A percentile compares a stretch with the other conserved stretches of the same genome.
These are phyloP conservation scores for Sicyos edulis DNA, from an alignment of 306 rosid genomes.

Conservation along the genomic window DNA sequence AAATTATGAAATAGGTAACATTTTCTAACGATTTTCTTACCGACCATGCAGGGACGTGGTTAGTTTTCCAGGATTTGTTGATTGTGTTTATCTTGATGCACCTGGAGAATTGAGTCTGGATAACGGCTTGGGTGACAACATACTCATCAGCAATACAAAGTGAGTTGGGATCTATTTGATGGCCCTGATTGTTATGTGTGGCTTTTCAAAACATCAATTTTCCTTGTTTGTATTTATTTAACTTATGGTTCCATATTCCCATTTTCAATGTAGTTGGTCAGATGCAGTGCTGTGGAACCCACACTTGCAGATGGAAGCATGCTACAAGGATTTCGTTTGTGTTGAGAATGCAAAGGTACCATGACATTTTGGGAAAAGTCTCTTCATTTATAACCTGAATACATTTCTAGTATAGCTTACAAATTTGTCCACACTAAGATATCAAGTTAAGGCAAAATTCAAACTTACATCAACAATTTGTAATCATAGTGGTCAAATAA, in stretches of 20 bases:
- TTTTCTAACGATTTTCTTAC: conserved; percentile 15
- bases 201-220: neutral
- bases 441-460: neutral
- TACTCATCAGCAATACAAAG: conserved; percentile 74
- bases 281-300: conserved; percentile 98
- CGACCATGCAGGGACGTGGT: conserved; percentile 57
- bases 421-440: neutral
- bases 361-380: conserved; percentile 13
- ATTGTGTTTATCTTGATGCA: conserved; percentile 67
- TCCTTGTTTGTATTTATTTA: neutral
- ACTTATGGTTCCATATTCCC: conserved; percentile 20
- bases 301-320: conserved; percentile 76
- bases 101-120: conserved; percentile 65
- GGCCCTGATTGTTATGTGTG: conserved; percentile 13
- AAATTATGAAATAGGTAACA: neutral
- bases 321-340: conserved; percentile 90
- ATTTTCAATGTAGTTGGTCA: conserved; percentile 61
- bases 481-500: too few relatives aligned
- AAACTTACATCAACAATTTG: neutral
- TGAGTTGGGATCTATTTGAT: conserved; percentile 31
- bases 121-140: conserved; percentile 80
- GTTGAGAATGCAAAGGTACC: conserved; percentile 96
- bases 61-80: conserved; percentile 94
- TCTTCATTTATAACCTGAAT: neutral
- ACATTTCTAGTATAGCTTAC: neutral